Percentiles rank a stretch among this genome's conserved stretches.
Conservation (phyloP, 371 early-diverging fungal genomes). For the Haplosporangium sp. region DNA sequence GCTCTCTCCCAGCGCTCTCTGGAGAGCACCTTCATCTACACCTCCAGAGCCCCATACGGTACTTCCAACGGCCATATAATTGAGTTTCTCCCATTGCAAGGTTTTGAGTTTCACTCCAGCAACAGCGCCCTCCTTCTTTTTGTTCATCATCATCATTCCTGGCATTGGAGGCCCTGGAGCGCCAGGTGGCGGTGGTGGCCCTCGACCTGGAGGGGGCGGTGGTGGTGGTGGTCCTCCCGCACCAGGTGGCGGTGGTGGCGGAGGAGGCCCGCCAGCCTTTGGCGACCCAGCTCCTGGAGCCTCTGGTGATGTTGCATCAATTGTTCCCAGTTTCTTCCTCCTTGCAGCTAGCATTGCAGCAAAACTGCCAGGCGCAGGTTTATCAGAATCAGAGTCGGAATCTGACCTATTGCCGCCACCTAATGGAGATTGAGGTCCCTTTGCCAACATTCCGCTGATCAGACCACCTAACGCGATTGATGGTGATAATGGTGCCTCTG, state of each 20-base stretch:
- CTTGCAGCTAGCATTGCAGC: conserved; percentile 51
- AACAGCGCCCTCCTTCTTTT: conserved; percentile 71
- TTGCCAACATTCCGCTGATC: conserved; percentile 15
- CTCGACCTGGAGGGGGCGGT: conserved; percentile 1
- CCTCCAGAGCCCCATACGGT: conserved; percentile 70
- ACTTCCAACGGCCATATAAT: conserved; percentile 65
- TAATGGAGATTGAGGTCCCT: conserved; percentile 1
- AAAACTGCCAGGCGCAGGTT: conserved; percentile 29
- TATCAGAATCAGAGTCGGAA: conserved; percentile 35
- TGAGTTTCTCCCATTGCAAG: conserved; percentile 88
- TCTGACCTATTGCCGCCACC: conserved; percentile 15
- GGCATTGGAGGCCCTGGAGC: conserved; percentile 27
- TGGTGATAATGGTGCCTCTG: too few relatives aligned
- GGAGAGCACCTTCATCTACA: conserved; percentile 63
- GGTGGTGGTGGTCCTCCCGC: too few relatives aligned
- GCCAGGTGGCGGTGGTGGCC: conserved; percentile 47
- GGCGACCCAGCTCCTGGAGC: conserved; percentile 31
- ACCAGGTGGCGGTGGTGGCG: conserved; percentile 49
- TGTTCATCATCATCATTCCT: conserved; percentile 42
- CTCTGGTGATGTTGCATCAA: conserved; percentile 9
- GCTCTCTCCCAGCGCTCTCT: conserved; percentile 63
- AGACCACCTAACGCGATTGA: conserved; percentile 14
- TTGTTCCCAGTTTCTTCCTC: conserved; percentile 42
- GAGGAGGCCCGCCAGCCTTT: conserved; percentile 27
- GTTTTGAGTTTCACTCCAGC: conserved; percentile 83